Percentiles rank a stretch among this genome's conserved stretches.
These are phyloP conservation scores for Candida anutae DNA, from an alignment of 1,139 yeast species.

Conservation along the genomic window DNA sequence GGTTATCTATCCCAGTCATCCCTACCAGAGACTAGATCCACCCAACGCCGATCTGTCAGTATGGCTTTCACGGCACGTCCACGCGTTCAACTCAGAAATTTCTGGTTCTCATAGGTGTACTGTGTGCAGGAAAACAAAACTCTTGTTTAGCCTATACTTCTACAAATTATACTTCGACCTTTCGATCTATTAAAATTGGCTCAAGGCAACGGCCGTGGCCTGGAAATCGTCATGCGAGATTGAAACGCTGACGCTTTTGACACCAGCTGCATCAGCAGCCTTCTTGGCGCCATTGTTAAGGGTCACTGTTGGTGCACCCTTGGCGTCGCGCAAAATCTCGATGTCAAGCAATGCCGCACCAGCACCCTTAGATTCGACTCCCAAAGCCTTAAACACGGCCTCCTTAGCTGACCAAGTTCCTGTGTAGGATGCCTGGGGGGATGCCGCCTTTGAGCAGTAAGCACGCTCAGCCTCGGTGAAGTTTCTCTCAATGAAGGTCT, in stretches of 20 bases:
- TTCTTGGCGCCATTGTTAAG: conserved; percentile 69
- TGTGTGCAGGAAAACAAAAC: too few species aligned
- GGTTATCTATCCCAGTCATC: too few species aligned
- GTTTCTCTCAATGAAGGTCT: conserved; percentile 85
- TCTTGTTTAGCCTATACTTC: too few species aligned
- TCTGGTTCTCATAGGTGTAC: too few species aligned
- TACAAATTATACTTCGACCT: too few species aligned
- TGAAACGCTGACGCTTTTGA: conserved; percentile 70
- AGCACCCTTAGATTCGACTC: conserved; percentile 85
- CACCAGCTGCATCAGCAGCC: conserved; percentile 67
- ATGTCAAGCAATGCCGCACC: conserved; percentile 91
- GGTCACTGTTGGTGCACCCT: conserved; percentile 77
- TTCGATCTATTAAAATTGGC: conserved; percentile 58
- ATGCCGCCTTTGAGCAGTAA: conserved; percentile 68
- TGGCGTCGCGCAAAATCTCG: conserved; percentile 68
- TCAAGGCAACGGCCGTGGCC: conserved; percentile 94
- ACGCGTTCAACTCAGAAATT: too few species aligned
- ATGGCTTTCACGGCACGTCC: too few species aligned
- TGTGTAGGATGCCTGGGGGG: conserved; percentile 84
- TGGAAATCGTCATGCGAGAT: conserved; percentile 96
- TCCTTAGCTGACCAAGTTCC: conserved; percentile 99
- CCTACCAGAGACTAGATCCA: too few species aligned
- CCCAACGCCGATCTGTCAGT: too few species aligned
- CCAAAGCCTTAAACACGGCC: conserved; percentile 94
- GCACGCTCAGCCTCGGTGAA: conserved; percentile 73